Evolutionary conservation across 2,329 filamentous ascomycete species (phyloP).

Genomic region (Claviceps sp.): DNA sequence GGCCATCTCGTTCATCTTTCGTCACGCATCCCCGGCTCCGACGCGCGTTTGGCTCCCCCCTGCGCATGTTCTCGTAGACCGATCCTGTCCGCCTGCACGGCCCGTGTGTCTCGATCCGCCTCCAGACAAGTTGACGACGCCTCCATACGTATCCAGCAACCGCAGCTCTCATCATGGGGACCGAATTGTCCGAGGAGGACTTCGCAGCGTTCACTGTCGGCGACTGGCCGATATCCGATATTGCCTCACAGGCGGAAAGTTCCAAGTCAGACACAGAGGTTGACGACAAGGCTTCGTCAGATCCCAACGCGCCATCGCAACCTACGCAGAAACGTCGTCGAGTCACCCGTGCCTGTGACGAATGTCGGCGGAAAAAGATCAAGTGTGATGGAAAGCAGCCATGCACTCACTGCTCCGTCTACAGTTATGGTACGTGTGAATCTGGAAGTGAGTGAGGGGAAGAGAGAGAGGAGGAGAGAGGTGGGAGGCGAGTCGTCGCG

Average conservation of each 20-base stretch:
- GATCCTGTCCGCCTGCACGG: slow-evolving; percentile 2
- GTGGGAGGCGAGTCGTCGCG: too few species aligned
- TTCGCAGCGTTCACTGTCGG: slow-evolving; percentile 21
- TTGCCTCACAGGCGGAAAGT: slow-evolving; percentile 29
- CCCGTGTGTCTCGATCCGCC: too few species aligned
- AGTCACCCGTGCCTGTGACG: slow-evolving; percentile 70
- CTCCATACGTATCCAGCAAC: background rate
- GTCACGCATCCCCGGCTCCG: background rate
- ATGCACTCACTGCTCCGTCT: slow-evolving; percentile 92
- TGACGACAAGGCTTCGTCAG: slow-evolving; percentile 21
- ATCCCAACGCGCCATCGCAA: slow-evolving; percentile 26
- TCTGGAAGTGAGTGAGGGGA: too few species aligned
- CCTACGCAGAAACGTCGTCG: slow-evolving; percentile 65
- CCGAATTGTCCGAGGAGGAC: slow-evolving; percentile 32
- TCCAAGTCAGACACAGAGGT: slow-evolving; percentile 28
- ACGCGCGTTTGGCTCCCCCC: background rate
- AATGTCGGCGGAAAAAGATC: slow-evolving; percentile 76
- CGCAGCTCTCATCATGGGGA: slow-evolving; percentile 16
- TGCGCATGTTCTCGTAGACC: slow-evolving; percentile 7
- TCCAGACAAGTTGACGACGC: background rate
- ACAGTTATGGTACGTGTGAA: slow-evolving; percentile 75
- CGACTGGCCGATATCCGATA: slow-evolving; percentile 23
- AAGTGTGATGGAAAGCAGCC: slow-evolving; percentile 80
- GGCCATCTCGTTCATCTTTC: background rate
- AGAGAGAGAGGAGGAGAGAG: too few species aligned